These are phyloP conservation scores for Penicillium manginii DNA, from an alignment of 495 filamentous ascomycete genomes.

Conservation along the genomic window DNA sequence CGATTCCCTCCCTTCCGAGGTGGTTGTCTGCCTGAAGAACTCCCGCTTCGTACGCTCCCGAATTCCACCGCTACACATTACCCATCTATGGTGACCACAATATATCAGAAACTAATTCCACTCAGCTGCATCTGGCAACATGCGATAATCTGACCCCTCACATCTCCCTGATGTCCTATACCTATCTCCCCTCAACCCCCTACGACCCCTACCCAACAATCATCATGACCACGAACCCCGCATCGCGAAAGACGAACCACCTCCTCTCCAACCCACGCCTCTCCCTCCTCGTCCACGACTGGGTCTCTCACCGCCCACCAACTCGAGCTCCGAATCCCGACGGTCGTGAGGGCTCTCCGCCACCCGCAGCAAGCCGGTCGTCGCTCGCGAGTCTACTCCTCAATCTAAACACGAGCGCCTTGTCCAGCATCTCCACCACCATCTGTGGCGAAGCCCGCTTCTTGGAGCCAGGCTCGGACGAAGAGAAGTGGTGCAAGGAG, in stretches of 20 bases:
- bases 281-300: slow-evolving; percentile 95
- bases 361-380: slow-evolving; percentile 63
- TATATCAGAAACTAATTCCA: background rate
- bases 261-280: slow-evolving; percentile 87
- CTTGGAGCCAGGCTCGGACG: slow-evolving; percentile 69
- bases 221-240: slow-evolving; percentile 91
- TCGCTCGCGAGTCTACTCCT: slow-evolving; percentile 80
- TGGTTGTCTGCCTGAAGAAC: slow-evolving; percentile 89
- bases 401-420: slow-evolving; percentile 84
- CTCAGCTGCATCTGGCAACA: slow-evolving; percentile 91
- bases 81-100: background rate
- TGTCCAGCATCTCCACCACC: slow-evolving; percentile 90
- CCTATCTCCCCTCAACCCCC: slow-evolving; percentile 86
- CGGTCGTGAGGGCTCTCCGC: slow-evolving; percentile 62
- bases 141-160: slow-evolving; percentile 82
- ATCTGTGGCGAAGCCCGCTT: slow-evolving; percentile 84
- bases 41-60: slow-evolving; percentile 79
- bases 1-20: slow-evolving; percentile 74
- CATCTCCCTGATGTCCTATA: slow-evolving; percentile 98
- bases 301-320: slow-evolving; percentile 92
- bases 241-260: slow-evolving; percentile 87
- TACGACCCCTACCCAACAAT: slow-evolving; percentile 74
- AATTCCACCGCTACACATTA: background rate
- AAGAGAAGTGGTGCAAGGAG: slow-evolving; percentile 80
- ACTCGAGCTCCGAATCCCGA: slow-evolving; percentile 62